Base-by-base conservation (phyloP, 768 basidiomycete species). In the Rhodotorula paludigena region DNA sequence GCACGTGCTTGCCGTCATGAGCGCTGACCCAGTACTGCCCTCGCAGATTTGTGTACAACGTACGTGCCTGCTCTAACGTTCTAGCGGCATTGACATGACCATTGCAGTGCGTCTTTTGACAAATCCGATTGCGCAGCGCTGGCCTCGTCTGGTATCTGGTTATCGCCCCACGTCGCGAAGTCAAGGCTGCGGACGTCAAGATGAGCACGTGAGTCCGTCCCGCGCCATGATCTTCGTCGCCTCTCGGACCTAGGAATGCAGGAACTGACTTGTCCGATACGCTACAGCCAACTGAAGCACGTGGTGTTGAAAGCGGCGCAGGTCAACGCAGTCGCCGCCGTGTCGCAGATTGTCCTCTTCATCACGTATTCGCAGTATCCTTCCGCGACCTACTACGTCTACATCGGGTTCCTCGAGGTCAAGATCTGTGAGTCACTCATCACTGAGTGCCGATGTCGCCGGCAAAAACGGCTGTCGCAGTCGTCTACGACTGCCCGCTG, bases 311-410 rank as follows among this genome's bases (percentile, higher is more conserved):
- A 48, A 20, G 57, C 57, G 2, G 45, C 36, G 7, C 57, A 59
- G 57, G 36, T 45, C 8, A 59, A 59, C 57, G 33, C 35, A 2
- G 45, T 59, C 15, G 36, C 45, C 15, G 44, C 44, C 25, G 11
- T 59, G n/a, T 47, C 33, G 35, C 57, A 59, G 57, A 8, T 47
- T 35, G 25, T 21, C 35, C 48, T 59, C 45, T 45, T 59, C n/a
- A 25, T 30, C 21, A 32, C 35, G 5, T 44, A 44, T 23, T 30
- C 44, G 3, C 30, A 21, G 0, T 45, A 35, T 23, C 42, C 32
- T 1, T 7, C 44, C 5, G 8, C 44, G 10, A 52, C 32, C 8
- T 36, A 48, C 45, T 38, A 48, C 45, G 21, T n/a, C 25, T n/a
- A 47, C 45, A 36, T 47, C 15, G 57, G 45, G 7, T 21, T 59